phyloP scores from a whole-genome alignment of 192 early-diverging fungal species.

The Coemansia sp. region DNA sequence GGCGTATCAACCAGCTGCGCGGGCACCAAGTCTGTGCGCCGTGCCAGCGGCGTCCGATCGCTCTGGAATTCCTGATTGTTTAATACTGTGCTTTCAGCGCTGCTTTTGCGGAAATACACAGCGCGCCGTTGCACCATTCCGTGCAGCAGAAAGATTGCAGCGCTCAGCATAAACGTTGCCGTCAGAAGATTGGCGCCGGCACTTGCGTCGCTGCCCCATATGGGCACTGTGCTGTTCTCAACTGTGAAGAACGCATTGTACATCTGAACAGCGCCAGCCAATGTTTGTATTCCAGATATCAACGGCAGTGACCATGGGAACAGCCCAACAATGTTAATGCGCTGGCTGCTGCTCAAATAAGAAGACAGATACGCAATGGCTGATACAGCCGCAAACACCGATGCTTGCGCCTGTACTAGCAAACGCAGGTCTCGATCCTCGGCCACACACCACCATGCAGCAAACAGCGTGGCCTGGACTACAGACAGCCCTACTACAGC shows the following conservation, averaged over 20 bases:
- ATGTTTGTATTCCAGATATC: conserved; percentile 11
- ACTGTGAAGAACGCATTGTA: conserved; percentile 38
- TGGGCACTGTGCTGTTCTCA: conserved; percentile 8
- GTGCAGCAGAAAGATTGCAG: conserved; percentile 2
- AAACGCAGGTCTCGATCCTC: neutral
- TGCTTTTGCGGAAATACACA: conserved; percentile 15
- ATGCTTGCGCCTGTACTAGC: conserved; percentile 4
- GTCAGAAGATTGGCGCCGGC: conserved; percentile 18
- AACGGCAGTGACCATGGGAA: conserved; percentile 24
- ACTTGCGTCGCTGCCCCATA: conserved; percentile 21
- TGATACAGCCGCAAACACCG: conserved; percentile 3
- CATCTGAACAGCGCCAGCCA: conserved; percentile 13
- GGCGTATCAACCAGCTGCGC: conserved; percentile 28
- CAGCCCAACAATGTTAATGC: conserved; percentile 15
- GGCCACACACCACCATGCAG: conserved; percentile 1
- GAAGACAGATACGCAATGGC: neutral
- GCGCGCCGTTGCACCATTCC: conserved; percentile 28
- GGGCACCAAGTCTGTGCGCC: conserved; percentile 11
- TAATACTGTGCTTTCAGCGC: neutral
- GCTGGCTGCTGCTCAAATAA: conserved; percentile 8
- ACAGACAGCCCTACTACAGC: neutral
- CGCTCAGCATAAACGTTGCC: neutral
- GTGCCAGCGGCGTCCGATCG: conserved; percentile 27
- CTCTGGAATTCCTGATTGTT: neutral
- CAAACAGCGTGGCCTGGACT: conserved; percentile 11